Base-by-base conservation (phyloP, 2,329 filamentous ascomycete species). In the Pochonia chlamydosporia region DNA sequence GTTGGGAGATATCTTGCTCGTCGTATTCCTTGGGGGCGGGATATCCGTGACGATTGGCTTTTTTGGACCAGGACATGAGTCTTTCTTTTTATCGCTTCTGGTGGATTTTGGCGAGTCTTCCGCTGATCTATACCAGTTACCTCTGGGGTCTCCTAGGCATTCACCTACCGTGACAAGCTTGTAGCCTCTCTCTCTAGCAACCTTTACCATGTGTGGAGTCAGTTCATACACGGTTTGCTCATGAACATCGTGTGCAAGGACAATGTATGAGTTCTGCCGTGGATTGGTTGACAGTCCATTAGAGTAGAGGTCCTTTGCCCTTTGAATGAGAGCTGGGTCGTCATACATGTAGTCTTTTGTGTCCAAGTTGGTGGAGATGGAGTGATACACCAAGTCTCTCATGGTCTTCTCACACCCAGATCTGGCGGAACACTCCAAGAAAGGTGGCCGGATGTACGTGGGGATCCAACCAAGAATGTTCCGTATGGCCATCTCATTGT, bases 281-380 rank as follows among this genome's bases (percentile, higher is more conserved):
- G 63, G 42, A 21, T 59, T 49, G 0, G 52, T 47, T 26, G 72
- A 76, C 14, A 69, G 57, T 13, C 59, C 60, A 3, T 59, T 45
- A n/a, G 59, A 59, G 49, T 63, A 70, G 7, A 57, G 59, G 10
- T 63, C 56, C 52, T 78, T 70, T 46, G 70, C 72, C 24, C 65
- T 59, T 49, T 70, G 64, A 52, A 81, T 79, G 51, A 71, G 68
- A 36, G 71, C 62, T 2, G 76, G 68, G 8, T 64, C 64, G 48
- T 73, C 68, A 54, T 79, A 73, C 55, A 76, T 66, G 57, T 78
- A 82, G 61, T 83, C 80, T 52, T 81, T 75, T 14, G 80, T 83
- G 58, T 84, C 79, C 11, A 82, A 61, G 56, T 81, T 74, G 54
- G 75, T 77, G 56, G 75, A 76, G 49, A 75, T 67, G 52, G 80